Conservation (phyloP, 805 yeast genomes). For the Tetrapisispora iriomotensis region DNA sequence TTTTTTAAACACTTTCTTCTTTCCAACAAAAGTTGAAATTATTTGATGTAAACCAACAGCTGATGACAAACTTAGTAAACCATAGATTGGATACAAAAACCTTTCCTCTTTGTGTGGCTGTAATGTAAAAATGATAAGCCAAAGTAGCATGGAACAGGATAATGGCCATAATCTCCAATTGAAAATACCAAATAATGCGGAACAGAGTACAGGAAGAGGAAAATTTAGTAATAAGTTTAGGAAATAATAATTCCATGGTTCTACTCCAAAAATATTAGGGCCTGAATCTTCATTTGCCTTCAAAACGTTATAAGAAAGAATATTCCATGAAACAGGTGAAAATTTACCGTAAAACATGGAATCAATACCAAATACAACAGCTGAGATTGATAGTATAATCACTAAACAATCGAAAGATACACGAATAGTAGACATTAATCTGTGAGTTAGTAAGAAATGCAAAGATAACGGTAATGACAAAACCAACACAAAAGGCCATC, state of each 20-base stretch:
- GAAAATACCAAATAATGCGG: constrained; percentile 25
- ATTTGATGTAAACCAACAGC: constrained; percentile 36
- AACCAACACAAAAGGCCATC: constrained; percentile 83
- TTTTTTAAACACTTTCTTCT: constrained; percentile 4
- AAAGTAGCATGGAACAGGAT: constrained; percentile 46
- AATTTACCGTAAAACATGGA: constrained; percentile 49
- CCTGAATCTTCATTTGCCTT: constrained; percentile 58
- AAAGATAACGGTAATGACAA: constrained; percentile 51
- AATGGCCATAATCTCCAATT: constrained; percentile 23
- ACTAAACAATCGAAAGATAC: constrained; percentile 21
- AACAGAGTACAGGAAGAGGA: constrained; percentile 34
- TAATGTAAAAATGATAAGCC: constrained; percentile 55
- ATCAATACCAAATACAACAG: constrained; percentile 36
- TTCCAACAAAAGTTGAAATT: constrained; percentile 7
- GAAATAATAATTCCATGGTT: constrained; percentile 64
- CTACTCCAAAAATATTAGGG: constrained; percentile 85
- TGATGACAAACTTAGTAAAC: constrained; percentile 54
- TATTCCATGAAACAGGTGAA: constrained; percentile 69
- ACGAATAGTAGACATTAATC: constrained; percentile 19
- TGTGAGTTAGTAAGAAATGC: constrained; percentile 27
- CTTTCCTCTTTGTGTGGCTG: constrained; percentile 95
- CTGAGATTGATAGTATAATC: constrained; percentile 12
- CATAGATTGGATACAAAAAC: constrained; percentile 78
- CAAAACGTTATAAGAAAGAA: constrained; percentile 72
- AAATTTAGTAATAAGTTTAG: constrained; percentile 66